Conservation (phyloP, 148 eudicot species). For the Fagopyrum tataricum region DNA sequence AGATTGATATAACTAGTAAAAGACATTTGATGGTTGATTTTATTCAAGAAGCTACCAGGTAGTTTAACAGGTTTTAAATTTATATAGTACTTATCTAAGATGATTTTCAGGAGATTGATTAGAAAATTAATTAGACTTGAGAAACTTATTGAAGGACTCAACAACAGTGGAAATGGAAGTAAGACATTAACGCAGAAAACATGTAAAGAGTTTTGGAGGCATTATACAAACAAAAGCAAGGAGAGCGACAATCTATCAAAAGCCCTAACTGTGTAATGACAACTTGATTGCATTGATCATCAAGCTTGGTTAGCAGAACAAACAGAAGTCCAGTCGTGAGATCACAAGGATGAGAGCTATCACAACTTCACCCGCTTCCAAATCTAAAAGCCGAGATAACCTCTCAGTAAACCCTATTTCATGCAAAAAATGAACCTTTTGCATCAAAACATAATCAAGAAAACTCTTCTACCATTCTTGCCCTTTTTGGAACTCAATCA, state of each 20-base stretch:
- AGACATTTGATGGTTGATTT: background rate
- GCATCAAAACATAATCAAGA: too few relatives aligned
- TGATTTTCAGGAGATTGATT: background rate
- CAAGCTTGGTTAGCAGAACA: background rate
- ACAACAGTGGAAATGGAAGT: background rate
- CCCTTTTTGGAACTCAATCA: background rate
- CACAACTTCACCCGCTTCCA: background rate
- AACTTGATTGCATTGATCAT: background rate
- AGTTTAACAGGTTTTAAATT: background rate
- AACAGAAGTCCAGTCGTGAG: background rate
- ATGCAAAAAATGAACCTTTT: too few relatives aligned
- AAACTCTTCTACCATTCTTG: background rate
- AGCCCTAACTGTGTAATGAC: background rate
- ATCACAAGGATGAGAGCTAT: background rate
- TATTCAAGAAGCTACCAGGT: background rate
- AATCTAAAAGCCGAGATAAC: background rate
- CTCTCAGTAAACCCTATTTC: background rate
- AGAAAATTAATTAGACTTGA: background rate
- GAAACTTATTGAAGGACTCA: background rate
- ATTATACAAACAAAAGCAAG: background rate
- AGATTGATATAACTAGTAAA: background rate
- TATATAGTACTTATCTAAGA: background rate
- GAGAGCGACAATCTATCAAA: background rate
- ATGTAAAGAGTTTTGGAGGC: background rate
- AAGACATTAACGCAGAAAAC: background rate